A percentile compares a stretch with the other conserved stretches of the same genome.
Conservation (phyloP, 2,329 filamentous ascomycete genomes). For the Raffaelea arxii region DNA sequence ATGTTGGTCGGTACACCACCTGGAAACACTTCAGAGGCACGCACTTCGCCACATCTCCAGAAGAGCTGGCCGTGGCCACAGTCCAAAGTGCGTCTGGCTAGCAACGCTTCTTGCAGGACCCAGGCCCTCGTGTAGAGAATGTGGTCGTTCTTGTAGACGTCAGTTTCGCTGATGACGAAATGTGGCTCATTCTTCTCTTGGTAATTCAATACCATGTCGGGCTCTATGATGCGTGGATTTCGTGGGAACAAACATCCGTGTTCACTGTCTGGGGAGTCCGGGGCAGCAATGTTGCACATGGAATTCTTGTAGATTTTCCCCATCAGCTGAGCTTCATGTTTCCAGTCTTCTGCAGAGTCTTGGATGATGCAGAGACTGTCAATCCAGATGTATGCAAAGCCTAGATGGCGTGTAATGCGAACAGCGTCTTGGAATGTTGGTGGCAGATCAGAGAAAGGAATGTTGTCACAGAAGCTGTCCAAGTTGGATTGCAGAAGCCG, state of each 20-base stretch:
- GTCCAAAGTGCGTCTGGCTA: not conserved
- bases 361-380: constrained; percentile 6
- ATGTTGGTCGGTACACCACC: not conserved
- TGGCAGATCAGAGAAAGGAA: not conserved
- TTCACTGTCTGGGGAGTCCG: not conserved
- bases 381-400: constrained; percentile 5
- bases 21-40: not conserved
- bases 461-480: not conserved
- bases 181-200: not conserved
- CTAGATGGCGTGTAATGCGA: constrained; percentile 1
- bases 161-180: no score
- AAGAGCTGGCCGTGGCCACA: not conserved
- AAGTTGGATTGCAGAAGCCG: not conserved
- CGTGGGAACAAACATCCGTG: not conserved
- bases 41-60: not conserved
- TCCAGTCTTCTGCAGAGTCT: constrained; percentile 14
- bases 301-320: constrained; percentile 2
- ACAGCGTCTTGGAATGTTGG: constrained; percentile 5
- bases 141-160: not conserved
- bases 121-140: not conserved
- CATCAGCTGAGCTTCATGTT: constrained; percentile 1
- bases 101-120: not conserved
- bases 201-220: not conserved
- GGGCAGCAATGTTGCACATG: not conserved
- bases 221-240: not conserved